A percentile compares a stretch with the other conserved stretches of the same genome.
These are phyloP conservation scores for Cardamine resedifolia DNA, from an alignment of 345 rosid species.

Conservation along the genomic window DNA sequence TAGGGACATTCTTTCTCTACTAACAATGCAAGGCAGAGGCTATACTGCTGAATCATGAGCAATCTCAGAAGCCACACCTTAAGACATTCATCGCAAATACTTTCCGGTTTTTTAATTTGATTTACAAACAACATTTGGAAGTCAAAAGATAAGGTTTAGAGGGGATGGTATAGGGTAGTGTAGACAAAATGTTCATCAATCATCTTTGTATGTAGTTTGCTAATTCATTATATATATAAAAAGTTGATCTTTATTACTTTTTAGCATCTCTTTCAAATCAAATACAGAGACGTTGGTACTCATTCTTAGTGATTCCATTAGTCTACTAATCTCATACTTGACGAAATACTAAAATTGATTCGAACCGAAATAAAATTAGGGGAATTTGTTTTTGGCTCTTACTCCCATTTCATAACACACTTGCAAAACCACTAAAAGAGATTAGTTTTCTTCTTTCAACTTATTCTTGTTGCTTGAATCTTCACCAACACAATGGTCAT, in stretches of 20 bases:
- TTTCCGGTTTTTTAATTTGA: constrained; percentile 6
- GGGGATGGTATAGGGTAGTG: constrained; percentile 38
- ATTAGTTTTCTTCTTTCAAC: constrained; percentile 10
- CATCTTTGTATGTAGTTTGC: constrained; percentile 23
- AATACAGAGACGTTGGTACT: background rate
- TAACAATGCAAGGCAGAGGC: constrained; percentile 40
- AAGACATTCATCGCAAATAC: constrained; percentile 2
- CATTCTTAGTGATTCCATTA: background rate
- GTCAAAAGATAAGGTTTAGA: constrained; percentile 16
- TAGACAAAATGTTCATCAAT: constrained; percentile 17
- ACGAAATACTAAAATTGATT: background rate
- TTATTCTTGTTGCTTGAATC: constrained; percentile 10
- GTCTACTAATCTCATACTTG: background rate
- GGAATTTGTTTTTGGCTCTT: background rate
- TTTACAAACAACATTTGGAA: constrained; percentile 19
- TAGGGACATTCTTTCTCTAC: constrained; percentile 49
- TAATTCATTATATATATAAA: constrained; percentile 27
- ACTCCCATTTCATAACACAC: background rate
- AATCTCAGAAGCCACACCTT: background rate
- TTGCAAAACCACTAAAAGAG: background rate
- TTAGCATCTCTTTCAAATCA: background rate
- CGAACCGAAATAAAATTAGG: background rate
- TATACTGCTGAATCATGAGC: constrained; percentile 41
- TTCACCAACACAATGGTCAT: constrained; percentile 27
- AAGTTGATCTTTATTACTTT: background rate